Evolutionary conservation across 345 rosid genomes (phyloP), one percentile per base, ranked within the genome.

Genomic region (Toxicodendron radicans): DNA sequence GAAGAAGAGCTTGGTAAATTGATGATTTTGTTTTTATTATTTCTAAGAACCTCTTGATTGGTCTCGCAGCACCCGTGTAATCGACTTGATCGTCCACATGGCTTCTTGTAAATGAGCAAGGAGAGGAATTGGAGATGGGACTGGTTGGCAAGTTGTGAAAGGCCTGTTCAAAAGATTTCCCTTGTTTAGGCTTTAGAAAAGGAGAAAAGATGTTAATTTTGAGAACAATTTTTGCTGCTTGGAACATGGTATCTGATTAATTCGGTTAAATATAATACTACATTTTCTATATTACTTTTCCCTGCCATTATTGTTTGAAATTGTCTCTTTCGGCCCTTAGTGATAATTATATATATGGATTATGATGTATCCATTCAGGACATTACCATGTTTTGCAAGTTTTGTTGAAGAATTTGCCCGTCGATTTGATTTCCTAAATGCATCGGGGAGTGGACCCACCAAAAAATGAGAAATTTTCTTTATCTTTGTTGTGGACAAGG

Each of bases 61-160:
- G 41, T 58, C 9, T 48, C 71, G 74, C 87, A 83, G 91, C 79
- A 45, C 83, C 8, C 84, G 90, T 17, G 90, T 87, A 18, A 54
- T 83, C 14, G 92, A 85, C 81, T 77, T 89, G 84, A 85, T 89
- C 78, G 10, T 80, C n/a, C 89, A 85, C 81, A 87, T 86, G 21
- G 79, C 85, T 65, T 76, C 77, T 5, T 58, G 57, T 61, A 16
- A 64, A 30, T 59, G 41, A 38, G 6, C 43, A 38, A 38, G 43
- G 43, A 67, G 59, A 46, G 12, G 69, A 1, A 64, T 30, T 10
- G 21, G 8, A 18, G 20, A 7, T 21, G 6, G 66, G 59, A 54
- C 0, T 27, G 18, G 8, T 43, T n/a, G n/a, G n/a, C n/a, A n/a
- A n/a, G n/a, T n/a, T 16, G 52, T 10, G 43, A 14, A 32, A 27